phyloP scores from a whole-genome alignment of 345 rosid genomes.

The Eucalyptus rudis region DNA sequence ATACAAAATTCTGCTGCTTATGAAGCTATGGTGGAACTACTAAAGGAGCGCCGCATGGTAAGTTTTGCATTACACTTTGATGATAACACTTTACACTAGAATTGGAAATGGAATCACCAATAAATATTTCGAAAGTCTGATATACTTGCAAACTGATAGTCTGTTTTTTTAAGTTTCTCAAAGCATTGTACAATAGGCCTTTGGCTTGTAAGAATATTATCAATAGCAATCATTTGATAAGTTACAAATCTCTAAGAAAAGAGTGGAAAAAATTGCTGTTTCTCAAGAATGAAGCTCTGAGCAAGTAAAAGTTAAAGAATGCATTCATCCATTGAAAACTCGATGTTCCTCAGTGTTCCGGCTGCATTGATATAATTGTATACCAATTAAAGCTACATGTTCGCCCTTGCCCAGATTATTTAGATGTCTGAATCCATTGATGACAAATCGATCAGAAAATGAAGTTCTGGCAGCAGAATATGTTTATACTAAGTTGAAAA shows the following conservation, averaged over 20 bases:
- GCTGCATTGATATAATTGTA: not conserved
- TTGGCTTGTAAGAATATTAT: not conserved
- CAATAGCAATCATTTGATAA: not conserved
- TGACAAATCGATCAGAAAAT: not conserved
- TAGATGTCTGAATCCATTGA: not conserved
- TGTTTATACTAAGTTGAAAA: not conserved
- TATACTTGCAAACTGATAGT: not conserved
- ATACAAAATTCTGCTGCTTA: slow-evolving; percentile 58
- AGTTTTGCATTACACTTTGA: not conserved
- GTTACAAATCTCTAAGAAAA: not conserved
- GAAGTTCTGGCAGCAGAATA: not conserved
- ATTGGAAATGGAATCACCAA: not conserved
- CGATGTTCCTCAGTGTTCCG: not conserved
- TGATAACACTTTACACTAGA: not conserved
- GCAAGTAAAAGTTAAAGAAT: not conserved
- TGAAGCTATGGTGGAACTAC: slow-evolving; percentile 45
- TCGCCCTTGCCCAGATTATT: not conserved
- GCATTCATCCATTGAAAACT: not conserved
- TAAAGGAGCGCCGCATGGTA: slow-evolving; percentile 29
- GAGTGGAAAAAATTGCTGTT: not conserved
- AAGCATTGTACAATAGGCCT: not conserved
- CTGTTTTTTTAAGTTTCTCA: not conserved
- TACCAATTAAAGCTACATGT: not conserved
- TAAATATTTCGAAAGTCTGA: not conserved
- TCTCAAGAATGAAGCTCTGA: not conserved